A percentile compares a stretch with the other conserved stretches of the same genome.
These are phyloP conservation scores for Persicaria tinctoria DNA, from an alignment of 148 eudicot species.

Conservation along the genomic window DNA sequence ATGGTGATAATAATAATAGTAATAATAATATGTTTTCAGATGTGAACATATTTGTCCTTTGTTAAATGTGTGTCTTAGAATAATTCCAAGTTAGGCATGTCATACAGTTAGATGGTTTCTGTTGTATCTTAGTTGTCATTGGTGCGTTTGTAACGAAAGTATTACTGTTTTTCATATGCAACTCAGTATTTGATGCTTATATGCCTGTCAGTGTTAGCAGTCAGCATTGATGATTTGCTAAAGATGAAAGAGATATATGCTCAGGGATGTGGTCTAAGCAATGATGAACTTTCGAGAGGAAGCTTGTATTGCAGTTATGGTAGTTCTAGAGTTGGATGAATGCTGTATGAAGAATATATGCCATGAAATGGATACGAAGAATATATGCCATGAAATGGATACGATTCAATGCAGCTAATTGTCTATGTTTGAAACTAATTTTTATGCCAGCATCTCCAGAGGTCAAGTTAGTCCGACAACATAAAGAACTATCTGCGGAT, in stretches of 20 bases:
- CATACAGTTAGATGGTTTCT: neutral
- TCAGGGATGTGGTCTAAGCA: neutral
- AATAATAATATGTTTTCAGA: no score
- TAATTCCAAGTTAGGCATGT: neutral
- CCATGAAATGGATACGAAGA: neutral
- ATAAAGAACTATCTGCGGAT: neutral
- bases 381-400: neutral
- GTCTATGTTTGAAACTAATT: neutral
- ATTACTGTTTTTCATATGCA: neutral
- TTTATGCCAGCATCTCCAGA: neutral
- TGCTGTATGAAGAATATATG: conserved; percentile 7
- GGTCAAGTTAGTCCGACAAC: neutral
- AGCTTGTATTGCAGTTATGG: neutral
- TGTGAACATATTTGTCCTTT: no score
- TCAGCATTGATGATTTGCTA: neutral
- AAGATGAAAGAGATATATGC: neutral
- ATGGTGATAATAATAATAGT: neutral
- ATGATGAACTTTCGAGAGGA: neutral
- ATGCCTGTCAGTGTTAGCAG: no score
- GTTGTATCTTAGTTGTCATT: neutral
- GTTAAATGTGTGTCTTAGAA: no score
- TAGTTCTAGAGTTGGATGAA: conserved; percentile 7
- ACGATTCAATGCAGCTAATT: neutral
- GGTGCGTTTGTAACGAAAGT: neutral
- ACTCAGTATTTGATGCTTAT: neutral